phyloP scores from a whole-genome alignment of 2,329 filamentous ascomycete genomes.

The Achaetomium macrosporum region DNA sequence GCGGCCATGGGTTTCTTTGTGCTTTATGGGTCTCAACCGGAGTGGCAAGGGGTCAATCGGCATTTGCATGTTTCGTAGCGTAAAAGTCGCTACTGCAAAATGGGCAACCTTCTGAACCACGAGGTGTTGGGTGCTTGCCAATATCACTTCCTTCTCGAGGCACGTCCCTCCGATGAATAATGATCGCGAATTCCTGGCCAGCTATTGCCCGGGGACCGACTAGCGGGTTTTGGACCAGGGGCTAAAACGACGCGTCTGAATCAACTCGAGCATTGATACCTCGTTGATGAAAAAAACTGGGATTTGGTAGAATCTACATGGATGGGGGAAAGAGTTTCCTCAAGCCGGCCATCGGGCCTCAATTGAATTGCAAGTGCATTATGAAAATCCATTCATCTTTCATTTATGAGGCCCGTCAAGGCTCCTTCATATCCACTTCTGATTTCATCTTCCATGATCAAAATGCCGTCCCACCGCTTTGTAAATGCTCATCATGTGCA shows the following conservation, averaged over 20 bases:
- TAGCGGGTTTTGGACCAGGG: conserved; percentile 5
- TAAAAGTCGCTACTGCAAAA: conserved; percentile 29
- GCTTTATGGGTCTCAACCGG: conserved; percentile 55
- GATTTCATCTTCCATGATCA: background rate
- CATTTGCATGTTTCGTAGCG: conserved; percentile 55
- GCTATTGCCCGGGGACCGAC: background rate
- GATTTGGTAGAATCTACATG: no score
- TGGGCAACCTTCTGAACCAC: conserved; percentile 30
- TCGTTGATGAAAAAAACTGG: no score
- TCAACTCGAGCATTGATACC: no score
- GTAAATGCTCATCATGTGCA: background rate
- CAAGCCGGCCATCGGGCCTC: no score
- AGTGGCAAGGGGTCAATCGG: conserved; percentile 56
- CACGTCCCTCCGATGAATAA: conserved; percentile 10
- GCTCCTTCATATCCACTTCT: background rate
- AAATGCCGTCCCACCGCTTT: background rate
- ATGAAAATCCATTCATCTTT: background rate
- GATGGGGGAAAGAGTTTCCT: background rate
- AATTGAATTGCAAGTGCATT: no score
- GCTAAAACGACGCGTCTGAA: no score
- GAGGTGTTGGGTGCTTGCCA: conserved; percentile 20
- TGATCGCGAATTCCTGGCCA: conserved; percentile 3
- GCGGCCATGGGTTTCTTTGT: conserved; percentile 33
- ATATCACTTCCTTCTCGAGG: conserved; percentile 16
- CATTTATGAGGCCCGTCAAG: background rate